These are phyloP conservation scores for Oryza nivara DNA, from an alignment of 176 grass and related monocot genomes.

Conservation along the genomic window DNA sequence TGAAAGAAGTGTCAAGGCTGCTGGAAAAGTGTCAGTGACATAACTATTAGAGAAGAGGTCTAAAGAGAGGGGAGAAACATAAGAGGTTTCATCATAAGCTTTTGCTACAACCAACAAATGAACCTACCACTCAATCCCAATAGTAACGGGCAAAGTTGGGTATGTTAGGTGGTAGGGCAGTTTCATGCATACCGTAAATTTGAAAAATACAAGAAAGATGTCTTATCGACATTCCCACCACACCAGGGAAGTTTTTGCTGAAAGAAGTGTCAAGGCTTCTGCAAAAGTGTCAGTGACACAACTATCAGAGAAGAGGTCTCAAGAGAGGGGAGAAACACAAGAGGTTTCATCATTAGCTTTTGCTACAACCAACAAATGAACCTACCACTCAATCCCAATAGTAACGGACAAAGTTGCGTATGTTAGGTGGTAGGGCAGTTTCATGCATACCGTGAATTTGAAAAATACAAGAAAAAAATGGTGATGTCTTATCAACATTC, in stretches of 20 bases:
- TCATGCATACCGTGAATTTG: not conserved
- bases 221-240: not conserved
- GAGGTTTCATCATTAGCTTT: not conserved
- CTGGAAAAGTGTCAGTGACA: not conserved
- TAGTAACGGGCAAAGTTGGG: not conserved
- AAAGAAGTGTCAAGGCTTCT: not conserved
- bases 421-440: not conserved
- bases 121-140: not conserved
- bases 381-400: not conserved
- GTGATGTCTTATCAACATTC: not conserved
- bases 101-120: not conserved
- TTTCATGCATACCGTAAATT: not conserved
- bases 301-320: not conserved
- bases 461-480: not conserved
- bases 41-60: not conserved
- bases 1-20: not conserved
- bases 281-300: not conserved
- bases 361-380: not conserved
- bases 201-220: constrained; percentile 2
- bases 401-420: not conserved
- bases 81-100: not conserved
- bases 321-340: not conserved
- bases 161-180: not conserved
- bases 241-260: not conserved
- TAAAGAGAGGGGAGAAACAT: not conserved